Conservation (phyloP, 2,329 filamentous ascomycete species). For the Colletotrichum magnum region DNA sequence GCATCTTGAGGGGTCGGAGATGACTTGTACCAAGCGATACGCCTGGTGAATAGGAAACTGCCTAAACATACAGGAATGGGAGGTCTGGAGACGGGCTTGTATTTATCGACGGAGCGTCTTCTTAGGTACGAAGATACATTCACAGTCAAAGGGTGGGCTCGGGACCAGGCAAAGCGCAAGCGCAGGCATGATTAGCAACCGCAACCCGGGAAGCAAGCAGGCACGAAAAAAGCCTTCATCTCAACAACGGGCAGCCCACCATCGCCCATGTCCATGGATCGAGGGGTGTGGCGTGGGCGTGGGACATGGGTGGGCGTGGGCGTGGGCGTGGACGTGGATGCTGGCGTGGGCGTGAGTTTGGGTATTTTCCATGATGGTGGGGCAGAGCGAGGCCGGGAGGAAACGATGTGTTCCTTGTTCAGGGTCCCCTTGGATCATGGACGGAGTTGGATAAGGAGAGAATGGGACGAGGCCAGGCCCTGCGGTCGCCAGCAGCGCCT, state of each 20-base stretch:
- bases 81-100: slow-evolving; percentile 39
- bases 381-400: slow-evolving; percentile 27
- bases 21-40: slow-evolving; percentile 70
- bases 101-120: slow-evolving; percentile 36
- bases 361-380: slow-evolving; percentile 12
- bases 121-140: slow-evolving; percentile 37
- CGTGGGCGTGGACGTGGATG: background rate
- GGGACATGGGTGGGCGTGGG: slow-evolving; percentile 16
- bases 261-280: slow-evolving; percentile 1
- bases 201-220: slow-evolving; percentile 18
- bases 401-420: slow-evolving; percentile 36
- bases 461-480: slow-evolving; percentile 26
- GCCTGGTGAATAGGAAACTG: slow-evolving; percentile 40
- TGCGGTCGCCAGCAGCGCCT: slow-evolving; percentile 8
- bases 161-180: slow-evolving; percentile 21
- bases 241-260: slow-evolving; percentile 38
- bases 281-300: background rate
- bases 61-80: slow-evolving; percentile 28
- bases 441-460: slow-evolving; percentile 36
- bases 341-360: slow-evolving; percentile 9
- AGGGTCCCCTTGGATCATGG: slow-evolving; percentile 36
- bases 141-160: slow-evolving; percentile 35
- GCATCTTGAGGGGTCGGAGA: slow-evolving; percentile 66
- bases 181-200: slow-evolving; percentile 19
- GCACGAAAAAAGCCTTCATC: slow-evolving; percentile 32